These are phyloP conservation scores for Adenanthera pavonina DNA, from an alignment of 306 rosid genomes.

Conservation along the genomic window DNA sequence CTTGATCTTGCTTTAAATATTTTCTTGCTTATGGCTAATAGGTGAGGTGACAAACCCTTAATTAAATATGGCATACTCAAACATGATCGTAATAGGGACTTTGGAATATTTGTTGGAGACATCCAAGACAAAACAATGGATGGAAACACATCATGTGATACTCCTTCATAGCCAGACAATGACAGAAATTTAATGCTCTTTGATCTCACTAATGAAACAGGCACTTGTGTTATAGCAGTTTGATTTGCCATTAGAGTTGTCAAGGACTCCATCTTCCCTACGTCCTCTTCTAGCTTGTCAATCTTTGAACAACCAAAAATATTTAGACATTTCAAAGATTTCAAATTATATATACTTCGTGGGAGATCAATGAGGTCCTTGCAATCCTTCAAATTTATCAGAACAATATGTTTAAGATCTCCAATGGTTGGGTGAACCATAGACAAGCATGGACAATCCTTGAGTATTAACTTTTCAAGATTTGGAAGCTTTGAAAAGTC, in stretches of 20 bases:
- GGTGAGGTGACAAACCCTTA: background rate
- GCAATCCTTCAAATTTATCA: background rate
- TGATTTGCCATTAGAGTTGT: background rate
- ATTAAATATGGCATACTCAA: background rate
- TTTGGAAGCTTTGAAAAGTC: background rate
- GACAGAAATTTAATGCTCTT: background rate
- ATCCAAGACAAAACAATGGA: background rate
- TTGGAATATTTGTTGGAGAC: background rate
- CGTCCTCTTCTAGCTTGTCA: background rate
- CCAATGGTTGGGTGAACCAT: background rate
- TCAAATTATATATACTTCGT: background rate
- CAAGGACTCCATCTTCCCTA: background rate
- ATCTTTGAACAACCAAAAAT: slow-evolving; percentile 7
- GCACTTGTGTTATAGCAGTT: background rate
- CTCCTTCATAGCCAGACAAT: slow-evolving; percentile 7
- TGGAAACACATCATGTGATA: background rate
- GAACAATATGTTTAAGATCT: background rate
- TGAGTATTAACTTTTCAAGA: background rate
- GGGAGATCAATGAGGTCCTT: background rate
- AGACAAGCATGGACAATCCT: slow-evolving; percentile 1
- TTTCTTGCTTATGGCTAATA: background rate
- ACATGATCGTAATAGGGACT: background rate
- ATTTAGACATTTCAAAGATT: slow-evolving; percentile 2
- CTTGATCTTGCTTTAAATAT: background rate
- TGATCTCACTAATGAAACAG: background rate